phyloP scores from a whole-genome alignment of 1,284 basidiomycete genomes.

The Ceratobasidium sp. region DNA sequence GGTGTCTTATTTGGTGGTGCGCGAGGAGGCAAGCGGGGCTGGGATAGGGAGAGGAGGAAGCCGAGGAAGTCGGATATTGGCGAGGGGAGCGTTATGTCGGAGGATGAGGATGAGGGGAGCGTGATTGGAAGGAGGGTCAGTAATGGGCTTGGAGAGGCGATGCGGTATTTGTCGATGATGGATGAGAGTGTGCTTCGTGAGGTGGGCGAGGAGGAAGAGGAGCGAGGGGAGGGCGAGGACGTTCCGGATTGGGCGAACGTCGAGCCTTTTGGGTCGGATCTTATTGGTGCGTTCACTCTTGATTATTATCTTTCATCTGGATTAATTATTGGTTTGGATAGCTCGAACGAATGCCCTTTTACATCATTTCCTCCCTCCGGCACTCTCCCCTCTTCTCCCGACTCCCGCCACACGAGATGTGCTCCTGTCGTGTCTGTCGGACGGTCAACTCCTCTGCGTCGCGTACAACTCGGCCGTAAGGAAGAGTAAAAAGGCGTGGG shows the following conservation, averaged over 20 bases:
- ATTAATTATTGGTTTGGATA: conserved; percentile 60
- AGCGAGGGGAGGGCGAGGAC: conserved; percentile 71
- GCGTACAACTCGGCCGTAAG: conserved; percentile 86
- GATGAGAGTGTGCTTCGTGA: conserved; percentile 66
- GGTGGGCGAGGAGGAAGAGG: conserved; percentile 56
- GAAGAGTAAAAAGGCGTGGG: conserved; percentile 86
- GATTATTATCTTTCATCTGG: conserved; percentile 30
- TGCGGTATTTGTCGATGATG: conserved; percentile 66
- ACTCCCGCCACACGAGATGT: conserved; percentile 47
- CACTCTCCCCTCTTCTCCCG: conserved; percentile 63
- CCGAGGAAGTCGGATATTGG: conserved; percentile 56
- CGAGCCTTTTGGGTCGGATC: conserved; percentile 66
- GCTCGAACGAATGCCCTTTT: conserved; percentile 70
- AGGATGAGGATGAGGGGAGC: conserved; percentile 56
- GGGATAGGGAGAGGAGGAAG: conserved; percentile 58
- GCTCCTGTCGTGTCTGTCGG: conserved; percentile 73
- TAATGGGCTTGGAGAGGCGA: conserved; percentile 50
- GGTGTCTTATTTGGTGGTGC: conserved; percentile 74
- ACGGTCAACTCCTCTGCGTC: conserved; percentile 83
- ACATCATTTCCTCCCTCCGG: conserved; percentile 59
- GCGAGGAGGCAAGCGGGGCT: conserved; percentile 66
- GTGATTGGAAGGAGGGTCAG: conserved; percentile 66
- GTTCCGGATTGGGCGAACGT: conserved; percentile 82
- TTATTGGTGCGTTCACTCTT: conserved; percentile 64
- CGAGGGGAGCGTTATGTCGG: conserved; percentile 51